Conservation (phyloP, 2,329 filamentous ascomycete species). For the Cyanodermella asteris region DNA sequence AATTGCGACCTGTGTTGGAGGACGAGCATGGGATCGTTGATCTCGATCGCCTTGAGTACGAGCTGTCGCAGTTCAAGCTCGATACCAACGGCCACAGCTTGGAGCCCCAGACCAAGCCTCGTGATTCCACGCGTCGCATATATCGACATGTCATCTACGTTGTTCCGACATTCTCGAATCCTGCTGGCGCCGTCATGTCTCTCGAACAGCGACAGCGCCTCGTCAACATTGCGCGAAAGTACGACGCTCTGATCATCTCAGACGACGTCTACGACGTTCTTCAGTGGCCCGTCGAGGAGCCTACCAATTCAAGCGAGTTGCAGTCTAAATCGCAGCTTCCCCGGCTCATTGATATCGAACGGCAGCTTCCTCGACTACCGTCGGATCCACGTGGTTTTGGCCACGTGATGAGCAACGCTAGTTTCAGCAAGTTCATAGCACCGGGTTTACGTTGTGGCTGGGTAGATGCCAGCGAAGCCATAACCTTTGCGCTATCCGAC, state of each 20-base stretch:
- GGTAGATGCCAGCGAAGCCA: constrained; percentile 48
- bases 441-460: constrained; percentile 76
- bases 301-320: constrained; percentile 33
- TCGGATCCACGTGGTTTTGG: constrained; percentile 41
- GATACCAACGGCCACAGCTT: too few species aligned
- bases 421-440: constrained; percentile 69
- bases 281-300: constrained; percentile 41
- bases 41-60: constrained; percentile 27
- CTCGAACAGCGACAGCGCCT: constrained; percentile 42
- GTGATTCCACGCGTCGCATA: too few species aligned
- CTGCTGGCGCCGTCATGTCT: constrained; percentile 64
- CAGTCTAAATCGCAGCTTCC: constrained; percentile 32
- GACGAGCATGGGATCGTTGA: constrained; percentile 61
- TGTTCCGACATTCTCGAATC: constrained; percentile 77
- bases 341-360: constrained; percentile 62
- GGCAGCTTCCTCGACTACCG: constrained; percentile 26
- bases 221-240: constrained; percentile 50
- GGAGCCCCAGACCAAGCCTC: too few species aligned
- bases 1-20: constrained; percentile 49
- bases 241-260: constrained; percentile 61
- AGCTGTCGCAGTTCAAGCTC: constrained; percentile 10
- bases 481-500: constrained; percentile 29
- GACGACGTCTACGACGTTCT: constrained; percentile 94
- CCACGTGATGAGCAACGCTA: constrained; percentile 65
- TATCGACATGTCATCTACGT: constrained; percentile 78